These are phyloP conservation scores for Phytopythium boreale DNA, from an alignment of 352 stramenopile genomes.

Conservation along the genomic window DNA sequence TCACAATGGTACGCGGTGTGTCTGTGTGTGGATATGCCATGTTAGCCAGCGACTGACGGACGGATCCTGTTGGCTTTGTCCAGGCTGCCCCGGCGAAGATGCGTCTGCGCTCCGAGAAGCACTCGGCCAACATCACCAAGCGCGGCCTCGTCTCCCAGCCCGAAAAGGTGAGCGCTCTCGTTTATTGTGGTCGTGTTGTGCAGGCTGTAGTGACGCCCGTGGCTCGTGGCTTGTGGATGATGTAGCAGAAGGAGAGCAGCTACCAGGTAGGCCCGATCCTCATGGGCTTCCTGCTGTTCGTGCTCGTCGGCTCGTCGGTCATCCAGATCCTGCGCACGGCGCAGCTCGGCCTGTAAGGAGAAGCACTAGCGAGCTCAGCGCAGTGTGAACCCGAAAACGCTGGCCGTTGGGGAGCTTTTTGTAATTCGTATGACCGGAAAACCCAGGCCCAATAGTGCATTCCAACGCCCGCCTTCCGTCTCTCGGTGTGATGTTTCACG, in stretches of 20 bases:
- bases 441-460: background rate
- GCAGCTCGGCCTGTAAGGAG: conserved; percentile 61
- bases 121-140: conserved; percentile 88
- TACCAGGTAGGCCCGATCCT: conserved; percentile 77
- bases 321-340: conserved; percentile 84
- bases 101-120: conserved; percentile 84
- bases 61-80: background rate
- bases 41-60: background rate
- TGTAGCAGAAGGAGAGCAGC: conserved; percentile 50
- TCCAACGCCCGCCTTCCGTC: background rate
- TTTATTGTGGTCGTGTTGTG: background rate
- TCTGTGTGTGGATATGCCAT: too few relatives aligned
- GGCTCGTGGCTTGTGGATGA: background rate
- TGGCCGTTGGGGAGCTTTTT: background rate
- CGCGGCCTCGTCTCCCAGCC: conserved; percentile 73
- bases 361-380: conserved; percentile 5
- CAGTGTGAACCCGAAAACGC: background rate
- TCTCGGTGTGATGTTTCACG: too few relatives aligned
- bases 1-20: background rate
- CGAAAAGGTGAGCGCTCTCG: conserved; percentile 48
- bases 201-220: background rate
- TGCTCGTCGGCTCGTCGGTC: conserved; percentile 83
- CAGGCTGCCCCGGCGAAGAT: conserved; percentile 78
- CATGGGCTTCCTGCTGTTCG: conserved; percentile 86
- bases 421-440: conserved; percentile 5